A percentile compares a stretch with the other conserved stretches of the same genome.
phyloP scores from a whole-genome alignment of 331 rosid species.

The Cydonia oblonga region DNA sequence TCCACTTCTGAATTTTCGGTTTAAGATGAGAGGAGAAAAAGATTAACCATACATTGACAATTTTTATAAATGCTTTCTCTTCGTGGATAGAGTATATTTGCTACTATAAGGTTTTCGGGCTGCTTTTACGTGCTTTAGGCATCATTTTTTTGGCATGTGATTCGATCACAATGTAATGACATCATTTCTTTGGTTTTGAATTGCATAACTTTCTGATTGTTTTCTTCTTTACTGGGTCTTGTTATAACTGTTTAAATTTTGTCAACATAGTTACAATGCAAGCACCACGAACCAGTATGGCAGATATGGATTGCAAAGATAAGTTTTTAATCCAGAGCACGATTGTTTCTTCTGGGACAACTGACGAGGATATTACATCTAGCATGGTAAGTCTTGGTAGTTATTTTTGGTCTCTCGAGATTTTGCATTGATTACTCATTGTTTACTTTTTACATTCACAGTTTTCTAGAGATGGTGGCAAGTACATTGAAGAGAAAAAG shows the following conservation, averaged over 20 bases:
- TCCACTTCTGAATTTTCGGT: not conserved
- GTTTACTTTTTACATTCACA: slow-evolving; percentile 22
- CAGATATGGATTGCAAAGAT: slow-evolving; percentile 71
- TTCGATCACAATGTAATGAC: not conserved
- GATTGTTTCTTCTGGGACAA: slow-evolving; percentile 46
- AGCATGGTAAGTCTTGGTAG: slow-evolving; percentile 38
- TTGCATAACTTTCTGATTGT: not conserved
- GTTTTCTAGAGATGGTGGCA: slow-evolving; percentile 59
- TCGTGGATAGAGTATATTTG: not conserved
- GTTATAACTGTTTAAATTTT: not conserved
- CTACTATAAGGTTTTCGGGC: not conserved
- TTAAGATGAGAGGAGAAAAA: not conserved
- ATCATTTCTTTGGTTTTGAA: not conserved
- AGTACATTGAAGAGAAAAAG: slow-evolving; percentile 66
- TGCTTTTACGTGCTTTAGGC: not conserved
- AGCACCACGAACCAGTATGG: slow-evolving; percentile 44
- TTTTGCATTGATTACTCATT: slow-evolving; percentile 13
- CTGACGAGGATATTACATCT: slow-evolving; percentile 56
- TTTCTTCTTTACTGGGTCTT: not conserved
- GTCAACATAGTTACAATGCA: slow-evolving; percentile 75
- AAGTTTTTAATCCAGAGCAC: slow-evolving; percentile 85
- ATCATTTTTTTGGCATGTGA: not conserved
- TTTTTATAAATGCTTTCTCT: not conserved
- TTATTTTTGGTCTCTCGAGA: slow-evolving; percentile 2
- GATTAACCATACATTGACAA: not conserved